Percentiles rank a stretch among this genome's conserved stretches.
These are phyloP conservation scores for Paxillus rubicundulus DNA, from an alignment of 768 basidiomycete genomes.

Conservation along the genomic window DNA sequence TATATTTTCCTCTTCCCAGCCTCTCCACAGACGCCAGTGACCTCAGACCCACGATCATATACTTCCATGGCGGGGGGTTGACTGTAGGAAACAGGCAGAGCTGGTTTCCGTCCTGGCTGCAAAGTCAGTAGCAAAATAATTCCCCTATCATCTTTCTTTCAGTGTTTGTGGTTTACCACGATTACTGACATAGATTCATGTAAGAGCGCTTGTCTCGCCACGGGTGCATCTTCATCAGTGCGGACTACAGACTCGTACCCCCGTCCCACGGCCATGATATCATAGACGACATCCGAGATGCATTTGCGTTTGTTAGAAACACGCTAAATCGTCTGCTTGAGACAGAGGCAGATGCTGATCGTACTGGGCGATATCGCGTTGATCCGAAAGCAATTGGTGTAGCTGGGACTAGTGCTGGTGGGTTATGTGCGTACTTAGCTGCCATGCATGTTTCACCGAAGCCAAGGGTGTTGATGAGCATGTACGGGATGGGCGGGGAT, in stretches of 20 bases:
- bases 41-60: constrained; percentile 32
- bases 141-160: neutral
- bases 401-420: constrained; percentile 59
- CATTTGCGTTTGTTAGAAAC: constrained; percentile 46
- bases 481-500: constrained; percentile 67
- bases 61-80: constrained; percentile 56
- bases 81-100: constrained; percentile 55
- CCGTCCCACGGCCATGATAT: constrained; percentile 55
- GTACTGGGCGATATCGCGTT: constrained; percentile 32
- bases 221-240: constrained; percentile 59
- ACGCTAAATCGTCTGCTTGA: constrained; percentile 16
- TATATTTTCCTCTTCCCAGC: constrained; percentile 27
- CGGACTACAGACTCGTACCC: constrained; percentile 59
- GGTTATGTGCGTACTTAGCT: constrained; percentile 61
- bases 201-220: constrained; percentile 44
- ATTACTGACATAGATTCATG: neutral
- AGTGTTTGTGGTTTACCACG: neutral
- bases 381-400: constrained; percentile 48
- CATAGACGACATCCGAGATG: constrained; percentile 54
- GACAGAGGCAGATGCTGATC: neutral
- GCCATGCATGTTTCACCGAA: constrained; percentile 52
- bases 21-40: neutral
- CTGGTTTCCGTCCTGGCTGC: constrained; percentile 69
- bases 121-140: constrained; percentile 37
- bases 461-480: constrained; percentile 51